Conservation (phyloP, 768 basidiomycete species). For the Boletus vinaceobasis region DNA sequence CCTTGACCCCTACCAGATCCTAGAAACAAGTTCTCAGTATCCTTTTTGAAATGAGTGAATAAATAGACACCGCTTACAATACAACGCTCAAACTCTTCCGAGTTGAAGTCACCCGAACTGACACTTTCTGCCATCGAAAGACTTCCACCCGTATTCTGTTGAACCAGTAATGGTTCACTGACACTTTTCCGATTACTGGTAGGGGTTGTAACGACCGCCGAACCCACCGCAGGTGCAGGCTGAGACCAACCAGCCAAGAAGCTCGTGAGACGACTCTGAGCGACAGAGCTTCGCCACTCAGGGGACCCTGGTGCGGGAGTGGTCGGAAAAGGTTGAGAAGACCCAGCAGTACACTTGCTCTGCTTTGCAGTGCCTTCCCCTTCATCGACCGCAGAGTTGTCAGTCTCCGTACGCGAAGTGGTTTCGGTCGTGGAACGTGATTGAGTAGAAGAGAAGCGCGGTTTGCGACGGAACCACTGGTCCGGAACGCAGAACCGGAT, state of each 20-base stretch:
- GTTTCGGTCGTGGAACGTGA: conserved; percentile 54
- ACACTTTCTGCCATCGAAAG: conserved; percentile 29
- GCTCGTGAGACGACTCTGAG: conserved; percentile 59
- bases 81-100: conserved; percentile 60
- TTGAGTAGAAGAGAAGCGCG: conserved; percentile 45
- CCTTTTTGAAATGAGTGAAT: neutral
- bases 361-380: conserved; percentile 64
- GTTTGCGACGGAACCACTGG: conserved; percentile 74
- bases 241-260: conserved; percentile 68
- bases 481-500: conserved; percentile 72
- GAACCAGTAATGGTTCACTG: conserved; percentile 66
- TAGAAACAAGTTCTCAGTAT: conserved; percentile 28
- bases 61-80: conserved; percentile 47
- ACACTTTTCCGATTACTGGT: conserved; percentile 54
- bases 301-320: conserved; percentile 30
- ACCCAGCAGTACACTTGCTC: conserved; percentile 30
- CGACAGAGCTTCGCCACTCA: conserved; percentile 53
- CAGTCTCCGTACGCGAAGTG: neutral
- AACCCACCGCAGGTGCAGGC: conserved; percentile 39
- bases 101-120: conserved; percentile 33
- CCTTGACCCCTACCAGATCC: conserved; percentile 74
- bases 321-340: conserved; percentile 17
- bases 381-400: conserved; percentile 35
- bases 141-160: conserved; percentile 40
- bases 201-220: conserved; percentile 25